Conservation (phyloP, 768 basidiomycete species). For the Lactifluus pinguis region DNA sequence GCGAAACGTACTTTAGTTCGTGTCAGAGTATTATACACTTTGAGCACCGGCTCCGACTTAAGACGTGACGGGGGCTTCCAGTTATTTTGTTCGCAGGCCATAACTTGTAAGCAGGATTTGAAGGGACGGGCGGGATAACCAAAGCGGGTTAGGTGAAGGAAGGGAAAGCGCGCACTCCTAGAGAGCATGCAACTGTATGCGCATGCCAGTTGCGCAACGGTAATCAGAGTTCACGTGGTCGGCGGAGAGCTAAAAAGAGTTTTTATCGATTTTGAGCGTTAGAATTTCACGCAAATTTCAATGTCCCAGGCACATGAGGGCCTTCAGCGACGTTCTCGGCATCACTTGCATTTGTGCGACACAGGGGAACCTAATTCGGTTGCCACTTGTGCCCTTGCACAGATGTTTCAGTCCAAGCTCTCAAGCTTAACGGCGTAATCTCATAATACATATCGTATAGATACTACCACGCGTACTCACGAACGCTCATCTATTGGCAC, state of each 20-base stretch:
- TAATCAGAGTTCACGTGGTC: neutral
- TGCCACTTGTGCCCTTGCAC: neutral
- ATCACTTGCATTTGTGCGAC: neutral
- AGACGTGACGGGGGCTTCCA: slow-evolving; percentile 41
- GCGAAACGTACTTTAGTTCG: slow-evolving; percentile 59
- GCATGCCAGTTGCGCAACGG: too few species aligned
- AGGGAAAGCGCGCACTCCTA: neutral
- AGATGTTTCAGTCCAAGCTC: neutral
- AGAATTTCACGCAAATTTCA: neutral
- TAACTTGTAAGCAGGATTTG: slow-evolving; percentile 21
- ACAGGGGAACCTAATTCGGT: neutral
- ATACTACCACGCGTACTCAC: neutral
- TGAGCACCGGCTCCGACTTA: slow-evolving; percentile 55
- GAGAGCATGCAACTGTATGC: slow-evolving; percentile 4
- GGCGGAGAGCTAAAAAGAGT: neutral
- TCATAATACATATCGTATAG: neutral
- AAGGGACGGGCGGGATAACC: neutral
- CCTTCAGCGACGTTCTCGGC: neutral
- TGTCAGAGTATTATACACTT: slow-evolving; percentile 90
- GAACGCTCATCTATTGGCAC: neutral
- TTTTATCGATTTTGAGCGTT: neutral
- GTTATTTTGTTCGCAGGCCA: slow-evolving; percentile 53
- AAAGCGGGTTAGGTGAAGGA: neutral
- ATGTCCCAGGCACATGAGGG: slow-evolving; percentile 7
- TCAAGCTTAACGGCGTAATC: neutral